These are phyloP conservation scores for Cymodocea nodosa DNA, from an alignment of 116 monocot species.

Conservation along the genomic window DNA sequence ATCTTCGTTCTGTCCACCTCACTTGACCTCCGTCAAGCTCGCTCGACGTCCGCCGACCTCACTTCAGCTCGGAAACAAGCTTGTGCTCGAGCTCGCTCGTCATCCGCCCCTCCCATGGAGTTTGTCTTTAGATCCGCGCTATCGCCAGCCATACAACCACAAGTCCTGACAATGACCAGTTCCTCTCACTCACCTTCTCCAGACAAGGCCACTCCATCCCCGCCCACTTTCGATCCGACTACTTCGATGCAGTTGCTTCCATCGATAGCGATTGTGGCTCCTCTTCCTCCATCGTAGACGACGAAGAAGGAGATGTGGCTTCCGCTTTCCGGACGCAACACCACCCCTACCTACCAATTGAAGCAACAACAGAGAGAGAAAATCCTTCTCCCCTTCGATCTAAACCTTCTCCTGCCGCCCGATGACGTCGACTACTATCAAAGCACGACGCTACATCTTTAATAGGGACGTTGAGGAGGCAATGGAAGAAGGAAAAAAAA, in stretches of 20 bases:
- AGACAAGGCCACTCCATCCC: too few species aligned
- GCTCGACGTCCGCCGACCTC: too few species aligned
- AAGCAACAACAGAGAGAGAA: neutral
- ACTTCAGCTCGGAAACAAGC: too few species aligned
- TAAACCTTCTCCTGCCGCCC: constrained; percentile 27
- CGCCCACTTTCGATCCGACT: neutral
- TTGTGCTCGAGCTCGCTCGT: too few species aligned
- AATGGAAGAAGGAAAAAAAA: neutral
- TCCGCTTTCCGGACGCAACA: constrained; percentile 1
- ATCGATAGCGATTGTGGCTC: constrained; percentile 47
- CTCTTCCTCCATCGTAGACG: constrained; percentile 34
- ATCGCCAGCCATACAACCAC: too few species aligned
- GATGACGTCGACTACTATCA: constrained; percentile 18
- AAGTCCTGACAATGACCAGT: too few species aligned
- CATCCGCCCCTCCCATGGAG: too few species aligned
- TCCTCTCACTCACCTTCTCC: too few species aligned
- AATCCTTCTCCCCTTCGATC: constrained; percentile 25
- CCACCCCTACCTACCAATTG: neutral
- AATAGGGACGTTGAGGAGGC: constrained; percentile 12
- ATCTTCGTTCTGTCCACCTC: too few species aligned
- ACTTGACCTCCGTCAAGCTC: too few species aligned
- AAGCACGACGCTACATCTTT: constrained; percentile 19
- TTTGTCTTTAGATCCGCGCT: too few species aligned
- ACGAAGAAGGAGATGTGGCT: constrained; percentile 15
- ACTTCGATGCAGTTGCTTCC: constrained; percentile 13